These are phyloP conservation scores for Alternaria metachromatica DNA, from an alignment of 2,329 filamentous ascomycete genomes.

Conservation along the genomic window DNA sequence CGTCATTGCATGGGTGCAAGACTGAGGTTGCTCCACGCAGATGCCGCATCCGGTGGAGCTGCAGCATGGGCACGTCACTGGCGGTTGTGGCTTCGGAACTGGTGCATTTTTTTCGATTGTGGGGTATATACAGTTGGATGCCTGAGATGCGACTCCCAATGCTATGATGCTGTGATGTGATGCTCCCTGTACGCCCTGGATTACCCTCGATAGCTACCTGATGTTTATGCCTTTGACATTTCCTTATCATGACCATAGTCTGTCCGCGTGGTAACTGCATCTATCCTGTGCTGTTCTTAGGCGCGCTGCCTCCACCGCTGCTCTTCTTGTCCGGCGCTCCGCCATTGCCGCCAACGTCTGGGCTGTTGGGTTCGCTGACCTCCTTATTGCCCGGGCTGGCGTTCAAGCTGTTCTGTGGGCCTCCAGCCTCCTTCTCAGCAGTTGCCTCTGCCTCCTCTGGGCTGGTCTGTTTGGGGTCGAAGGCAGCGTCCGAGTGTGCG, in stretches of 20 bases:
- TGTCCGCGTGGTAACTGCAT: not conserved
- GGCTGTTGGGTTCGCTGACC: slow-evolving; percentile 58
- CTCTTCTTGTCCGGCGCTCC: slow-evolving; percentile 40
- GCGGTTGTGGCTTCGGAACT: not conserved
- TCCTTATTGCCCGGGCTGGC: slow-evolving; percentile 67
- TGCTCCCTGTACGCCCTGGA: not conserved
- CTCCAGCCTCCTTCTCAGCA: slow-evolving; percentile 45
- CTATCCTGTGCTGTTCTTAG: slow-evolving; percentile 39
- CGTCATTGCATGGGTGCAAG: slow-evolving; percentile 1
- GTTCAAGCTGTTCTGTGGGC: slow-evolving; percentile 54
- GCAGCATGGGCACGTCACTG: not conserved
- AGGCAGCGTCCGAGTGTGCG: slow-evolving; percentile 67
- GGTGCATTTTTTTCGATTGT: not conserved
- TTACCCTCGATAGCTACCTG: not conserved
- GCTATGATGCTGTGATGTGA: slow-evolving; percentile 5
- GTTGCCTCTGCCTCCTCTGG: slow-evolving; percentile 66
- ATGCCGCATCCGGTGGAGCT: not conserved
- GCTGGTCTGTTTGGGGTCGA: slow-evolving; percentile 70
- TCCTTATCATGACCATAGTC: not conserved
- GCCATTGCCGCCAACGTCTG: slow-evolving; percentile 48
- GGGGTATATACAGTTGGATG: not conserved
- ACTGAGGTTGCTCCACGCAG: slow-evolving; percentile 1
- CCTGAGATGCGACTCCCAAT: not conserved
- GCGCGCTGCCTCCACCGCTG: slow-evolving; percentile 46
- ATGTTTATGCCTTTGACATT: not conserved